phyloP scores from a whole-genome alignment of 23 red algal species.

The Gracilariopsis chorda region DNA sequence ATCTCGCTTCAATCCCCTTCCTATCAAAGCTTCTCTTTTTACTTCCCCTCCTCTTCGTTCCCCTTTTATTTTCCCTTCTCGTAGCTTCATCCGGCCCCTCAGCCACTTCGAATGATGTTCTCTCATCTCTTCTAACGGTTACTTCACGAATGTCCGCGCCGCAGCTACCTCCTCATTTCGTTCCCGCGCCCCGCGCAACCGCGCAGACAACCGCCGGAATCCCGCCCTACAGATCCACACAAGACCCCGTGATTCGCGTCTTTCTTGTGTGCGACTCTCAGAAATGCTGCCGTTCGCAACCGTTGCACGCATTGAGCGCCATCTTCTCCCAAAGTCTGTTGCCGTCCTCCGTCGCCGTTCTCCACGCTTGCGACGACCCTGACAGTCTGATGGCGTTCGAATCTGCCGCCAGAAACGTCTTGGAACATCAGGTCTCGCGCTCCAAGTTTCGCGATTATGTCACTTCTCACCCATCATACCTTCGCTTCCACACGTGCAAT shows the following conservation, averaged over 20 bases:
- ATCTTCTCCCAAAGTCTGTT: slow-evolving; percentile 6
- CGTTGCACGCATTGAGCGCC: not conserved
- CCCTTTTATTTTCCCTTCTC: slow-evolving; percentile 24
- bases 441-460: not conserved
- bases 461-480: not conserved
- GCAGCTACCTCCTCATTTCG: slow-evolving; percentile 2
- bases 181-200: not conserved
- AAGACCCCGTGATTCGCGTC: slow-evolving; percentile 18
- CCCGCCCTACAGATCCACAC: not conserved
- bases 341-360: not conserved
- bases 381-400: not conserved
- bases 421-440: not conserved
- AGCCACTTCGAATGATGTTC: not conserved
- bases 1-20: not conserved
- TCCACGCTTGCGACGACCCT: not conserved
- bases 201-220: not conserved
- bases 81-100: not conserved
- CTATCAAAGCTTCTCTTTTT: not conserved
- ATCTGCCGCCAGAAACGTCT: not conserved
- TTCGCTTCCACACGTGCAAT: not conserved
- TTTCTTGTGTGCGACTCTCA: slow-evolving; percentile 2
- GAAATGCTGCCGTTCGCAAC: not conserved
- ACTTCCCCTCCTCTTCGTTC: not conserved
- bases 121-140: not conserved
- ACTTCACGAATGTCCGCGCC: not conserved